A percentile compares a stretch with the other conserved stretches of the same genome.
Evolutionary conservation across 2,329 filamentous ascomycete species (phyloP).

Genomic region (Aspergillus brunneoviolaceus): DNA sequence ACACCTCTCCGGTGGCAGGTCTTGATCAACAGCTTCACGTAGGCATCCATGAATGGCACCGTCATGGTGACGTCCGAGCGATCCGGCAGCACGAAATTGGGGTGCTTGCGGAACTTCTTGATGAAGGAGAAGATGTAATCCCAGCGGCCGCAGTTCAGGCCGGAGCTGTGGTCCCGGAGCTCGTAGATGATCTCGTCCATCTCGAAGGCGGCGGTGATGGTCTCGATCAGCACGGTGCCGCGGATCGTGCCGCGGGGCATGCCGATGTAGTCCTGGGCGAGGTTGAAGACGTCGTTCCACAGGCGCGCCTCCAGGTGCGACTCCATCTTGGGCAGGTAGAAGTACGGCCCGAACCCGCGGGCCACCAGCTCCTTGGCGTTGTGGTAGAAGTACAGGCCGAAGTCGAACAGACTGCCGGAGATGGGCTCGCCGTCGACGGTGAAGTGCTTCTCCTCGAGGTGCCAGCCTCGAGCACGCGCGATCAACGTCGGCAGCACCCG

Average conservation of each 20-base stretch:
- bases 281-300: slow-evolving; percentile 98
- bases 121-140: slow-evolving; percentile 99
- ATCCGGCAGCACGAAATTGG: slow-evolving; percentile 90
- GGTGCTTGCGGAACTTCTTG: slow-evolving; percentile 97
- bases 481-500: slow-evolving; percentile 85
- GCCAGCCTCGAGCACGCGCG: slow-evolving; percentile 92
- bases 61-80: slow-evolving; percentile 94
- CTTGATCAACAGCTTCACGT: slow-evolving; percentile 95
- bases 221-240: slow-evolving; percentile 94
- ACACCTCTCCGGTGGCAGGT: slow-evolving; percentile 95
- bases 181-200: slow-evolving; percentile 99
- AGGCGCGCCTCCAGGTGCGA: slow-evolving; percentile 94
- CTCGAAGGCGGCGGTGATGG: slow-evolving; percentile 95
- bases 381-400: slow-evolving; percentile 98
- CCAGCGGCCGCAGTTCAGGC: slow-evolving; percentile 97
- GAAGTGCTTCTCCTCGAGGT: slow-evolving; percentile 97
- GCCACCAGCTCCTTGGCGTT: slow-evolving; percentile 87
- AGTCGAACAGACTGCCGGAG: slow-evolving; percentile 90
- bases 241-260: slow-evolving; percentile 90
- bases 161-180: slow-evolving; percentile 91
- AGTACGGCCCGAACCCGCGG: slow-evolving; percentile 87
- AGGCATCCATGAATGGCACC: slow-evolving; percentile 95
- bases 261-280: slow-evolving; percentile 88
- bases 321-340: slow-evolving; percentile 98
- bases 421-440: slow-evolving; percentile 94